phyloP scores from a whole-genome alignment of 2,329 filamentous ascomycete species.

The Curvularia hawaiiensis region DNA sequence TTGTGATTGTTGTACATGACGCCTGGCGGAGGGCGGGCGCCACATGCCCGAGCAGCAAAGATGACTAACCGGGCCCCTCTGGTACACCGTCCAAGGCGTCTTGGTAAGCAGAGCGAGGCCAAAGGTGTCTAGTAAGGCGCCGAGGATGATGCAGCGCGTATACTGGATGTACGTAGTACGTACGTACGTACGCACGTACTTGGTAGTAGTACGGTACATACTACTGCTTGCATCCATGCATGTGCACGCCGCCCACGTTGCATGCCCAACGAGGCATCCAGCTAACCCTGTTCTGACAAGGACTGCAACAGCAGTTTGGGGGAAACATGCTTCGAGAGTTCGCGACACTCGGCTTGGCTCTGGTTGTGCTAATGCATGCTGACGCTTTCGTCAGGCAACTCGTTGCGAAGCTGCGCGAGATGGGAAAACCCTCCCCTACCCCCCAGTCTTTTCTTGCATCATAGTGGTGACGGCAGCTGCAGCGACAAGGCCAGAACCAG shows the following conservation, averaged over 20 bases:
- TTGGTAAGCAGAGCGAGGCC: slow-evolving; percentile 1
- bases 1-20: slow-evolving; percentile 7
- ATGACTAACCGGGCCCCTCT: slow-evolving; percentile 7
- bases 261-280: slow-evolving; percentile 4
- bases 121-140: slow-evolving; percentile 6
- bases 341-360: slow-evolving; percentile 26
- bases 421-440: too few species aligned
- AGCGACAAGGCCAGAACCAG: background rate
- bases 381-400: slow-evolving; percentile 15
- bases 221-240: slow-evolving; percentile 2
- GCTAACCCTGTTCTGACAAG: slow-evolving; percentile 12
- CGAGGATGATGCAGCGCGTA: slow-evolving; percentile 10
- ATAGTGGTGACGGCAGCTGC: slow-evolving; percentile 2
- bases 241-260: slow-evolving; percentile 18
- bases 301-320: slow-evolving; percentile 23
- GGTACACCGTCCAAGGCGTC: slow-evolving; percentile 16
- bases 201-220: too few species aligned
- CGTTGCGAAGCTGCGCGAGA: slow-evolving; percentile 3
- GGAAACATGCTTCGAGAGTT: slow-evolving; percentile 32
- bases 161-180: background rate
- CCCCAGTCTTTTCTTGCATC: slow-evolving; percentile 8
- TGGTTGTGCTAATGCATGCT: slow-evolving; percentile 17
- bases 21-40: slow-evolving; percentile 5
- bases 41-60: slow-evolving; percentile 3
- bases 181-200: too few species aligned